Percentiles rank a stretch among this genome's conserved stretches.
phyloP scores from a whole-genome alignment of 768 basidiomycete genomes.

The Chalciporus pseudorubinellus region DNA sequence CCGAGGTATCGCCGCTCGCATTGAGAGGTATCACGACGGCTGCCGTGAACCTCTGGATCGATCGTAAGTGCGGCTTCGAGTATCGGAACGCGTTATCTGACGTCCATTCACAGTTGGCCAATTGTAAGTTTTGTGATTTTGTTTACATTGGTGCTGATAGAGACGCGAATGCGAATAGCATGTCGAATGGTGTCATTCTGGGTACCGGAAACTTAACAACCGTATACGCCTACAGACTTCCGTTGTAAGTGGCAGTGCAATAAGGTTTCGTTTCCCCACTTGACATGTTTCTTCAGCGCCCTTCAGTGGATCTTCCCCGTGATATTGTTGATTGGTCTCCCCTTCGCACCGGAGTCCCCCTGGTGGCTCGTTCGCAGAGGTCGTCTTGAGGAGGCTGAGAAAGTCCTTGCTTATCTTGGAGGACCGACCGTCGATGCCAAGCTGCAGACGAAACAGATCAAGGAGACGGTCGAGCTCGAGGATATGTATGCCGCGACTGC shows the following conservation, averaged over 20 bases:
- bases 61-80: conserved; percentile 9
- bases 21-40: conserved; percentile 26
- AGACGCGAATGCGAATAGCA: conserved; percentile 1
- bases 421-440: conserved; percentile 25
- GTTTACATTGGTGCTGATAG: background rate
- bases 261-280: background rate
- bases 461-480: conserved; percentile 31
- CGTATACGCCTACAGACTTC: conserved; percentile 25
- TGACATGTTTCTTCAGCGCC: conserved; percentile 11
- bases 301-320: conserved; percentile 35
- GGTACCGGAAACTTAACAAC: conserved; percentile 23
- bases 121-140: conserved; percentile 13
- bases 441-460: conserved; percentile 21
- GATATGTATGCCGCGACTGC: conserved; percentile 27
- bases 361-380: conserved; percentile 37
- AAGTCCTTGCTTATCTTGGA: conserved; percentile 17
- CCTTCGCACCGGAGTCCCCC: conserved; percentile 31
- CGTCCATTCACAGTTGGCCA: conserved; percentile 14
- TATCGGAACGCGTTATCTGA: background rate
- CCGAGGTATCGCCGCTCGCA: conserved; percentile 30
- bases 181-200: conserved; percentile 24
- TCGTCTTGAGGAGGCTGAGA: conserved; percentile 23
- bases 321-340: conserved; percentile 30
- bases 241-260: conserved; percentile 18
- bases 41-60: conserved; percentile 25